Evolutionary conservation across 257 asterid species (phyloP), one percentile per base, ranked within the genome.

Genomic region (Voacanga thouarsii): DNA sequence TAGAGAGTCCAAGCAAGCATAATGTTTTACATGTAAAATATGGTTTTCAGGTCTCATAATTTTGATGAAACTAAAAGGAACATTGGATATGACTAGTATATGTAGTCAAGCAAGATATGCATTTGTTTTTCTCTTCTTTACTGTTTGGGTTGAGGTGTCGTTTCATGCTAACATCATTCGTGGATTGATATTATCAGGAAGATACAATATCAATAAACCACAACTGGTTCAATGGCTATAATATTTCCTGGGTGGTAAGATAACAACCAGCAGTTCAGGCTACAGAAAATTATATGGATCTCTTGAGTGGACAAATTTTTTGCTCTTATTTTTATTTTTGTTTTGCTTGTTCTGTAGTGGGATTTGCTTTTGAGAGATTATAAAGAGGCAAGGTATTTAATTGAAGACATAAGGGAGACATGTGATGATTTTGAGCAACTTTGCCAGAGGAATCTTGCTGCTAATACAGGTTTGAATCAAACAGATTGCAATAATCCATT

Each of bases 181-280:
- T 44, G 74, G 15, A 60, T 65, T 50, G 44, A 75, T 80, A 63
- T 79, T 86, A 87, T 81, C 94, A 92, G 97, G 97, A 96, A 87
- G 98, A 96, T 80, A 92, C 98, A 2, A 83, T 96, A 81, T 96
- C 98, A 70, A 93, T 96, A 78, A 96, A 96, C 79, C 99, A 96
- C 91, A 96, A 96, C 83, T 96, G 99, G 97, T 93, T 90, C 89
- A 96, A 96, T 78, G 94, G 86, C 64, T 87, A 88, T 85, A 90
- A 87, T 87, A 57, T 96, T 56, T 85, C 88, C 72, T 93, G 94
- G 92, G 97, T 89, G 98, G 99, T 94, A 85, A 88, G 94, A 60
- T 59, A 61, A 60, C 16, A 41, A 39, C 50, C 39, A 72, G 57
- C 45, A 55, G 59, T 44, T 71, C 61, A 47, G 14, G 21, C 78